phyloP scores from a whole-genome alignment of 2,329 filamentous ascomycete species.

The Onygena corvina region DNA sequence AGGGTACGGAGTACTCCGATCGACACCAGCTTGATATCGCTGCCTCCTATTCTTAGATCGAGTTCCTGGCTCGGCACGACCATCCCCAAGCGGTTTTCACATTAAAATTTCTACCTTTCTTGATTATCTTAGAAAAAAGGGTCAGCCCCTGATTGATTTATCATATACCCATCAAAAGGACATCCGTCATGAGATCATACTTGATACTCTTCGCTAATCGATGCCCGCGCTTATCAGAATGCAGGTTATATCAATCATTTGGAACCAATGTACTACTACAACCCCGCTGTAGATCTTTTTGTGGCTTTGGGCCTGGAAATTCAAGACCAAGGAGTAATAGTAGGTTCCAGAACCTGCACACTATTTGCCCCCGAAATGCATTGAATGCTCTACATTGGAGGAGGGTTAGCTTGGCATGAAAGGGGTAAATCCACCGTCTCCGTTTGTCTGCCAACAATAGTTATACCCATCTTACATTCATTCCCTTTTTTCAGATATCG shows the following conservation, averaged over 20 bases:
- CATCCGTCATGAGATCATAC: neutral
- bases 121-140: neutral
- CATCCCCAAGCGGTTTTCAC: neutral
- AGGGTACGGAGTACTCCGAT: neutral
- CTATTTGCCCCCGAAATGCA: neutral
- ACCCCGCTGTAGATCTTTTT: conserved; percentile 6
- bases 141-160: too few species aligned
- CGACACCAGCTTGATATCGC: neutral
- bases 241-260: neutral
- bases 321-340: neutral
- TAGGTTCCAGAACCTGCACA: conserved; percentile 1
- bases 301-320: neutral
- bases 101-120: neutral
- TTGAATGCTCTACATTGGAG: conserved; percentile 4
- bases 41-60: neutral
- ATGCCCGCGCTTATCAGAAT: neutral
- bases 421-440: conserved; percentile 2
- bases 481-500: neutral
- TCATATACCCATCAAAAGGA: neutral
- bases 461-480: neutral
- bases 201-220: neutral
- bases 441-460: neutral
- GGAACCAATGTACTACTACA: neutral
- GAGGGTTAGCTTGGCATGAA: neutral
- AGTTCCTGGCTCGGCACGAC: neutral